Base-by-base conservation (phyloP, 495 filamentous ascomycete species). In the Hypoxylon subgilvum region DNA sequence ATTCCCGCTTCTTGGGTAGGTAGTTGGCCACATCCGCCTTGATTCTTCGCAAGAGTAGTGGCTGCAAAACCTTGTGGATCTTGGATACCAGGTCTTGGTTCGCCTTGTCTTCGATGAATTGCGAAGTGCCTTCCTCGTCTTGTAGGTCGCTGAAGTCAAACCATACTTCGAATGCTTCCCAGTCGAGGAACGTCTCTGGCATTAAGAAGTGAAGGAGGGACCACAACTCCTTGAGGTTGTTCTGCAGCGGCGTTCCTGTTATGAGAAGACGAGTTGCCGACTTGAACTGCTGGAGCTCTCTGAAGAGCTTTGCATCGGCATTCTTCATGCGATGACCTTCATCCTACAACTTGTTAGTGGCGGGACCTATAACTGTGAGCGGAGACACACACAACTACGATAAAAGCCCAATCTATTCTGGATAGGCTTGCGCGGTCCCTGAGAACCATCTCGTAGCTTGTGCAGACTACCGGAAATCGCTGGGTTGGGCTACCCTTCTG, bases 311-410 rank as follows among this genome's bases (percentile, higher is more conserved):
- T 45, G 92, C 94, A 61, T 98, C 89, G 67, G 96, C 88, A 55
- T 98, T 98, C 77, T 98, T 98, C 78, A 98, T 84, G 4, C 94
- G 89, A 69, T 98, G 94, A 1, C 94, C 94, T 75, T 98, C 94
- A 66, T 98, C 94, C 85, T 87, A 40, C 53, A 27, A 39, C 41
- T 3, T 22, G 32, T 38, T 8, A 65, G 56, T 53, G 3, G 53
- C 16, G 19, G n/a, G 6, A 18, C 35, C 16, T 17, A 25, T 10
- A n/a, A 40, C 17, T n/a, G 17, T 1, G 28, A 34, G 27, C 10
- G 1, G 19, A 21, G 25, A 9, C 40, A 78, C 86, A 70, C 76
- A 89, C 87, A 67, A 98, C 96, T 63, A 97, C 91, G 64, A 98
- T 96, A 69, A 95, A 96, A 45, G 92, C 90, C 94, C 94, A 98